Conservation (phyloP, 441 rosid genomes). For the Erodium trifolium region DNA sequence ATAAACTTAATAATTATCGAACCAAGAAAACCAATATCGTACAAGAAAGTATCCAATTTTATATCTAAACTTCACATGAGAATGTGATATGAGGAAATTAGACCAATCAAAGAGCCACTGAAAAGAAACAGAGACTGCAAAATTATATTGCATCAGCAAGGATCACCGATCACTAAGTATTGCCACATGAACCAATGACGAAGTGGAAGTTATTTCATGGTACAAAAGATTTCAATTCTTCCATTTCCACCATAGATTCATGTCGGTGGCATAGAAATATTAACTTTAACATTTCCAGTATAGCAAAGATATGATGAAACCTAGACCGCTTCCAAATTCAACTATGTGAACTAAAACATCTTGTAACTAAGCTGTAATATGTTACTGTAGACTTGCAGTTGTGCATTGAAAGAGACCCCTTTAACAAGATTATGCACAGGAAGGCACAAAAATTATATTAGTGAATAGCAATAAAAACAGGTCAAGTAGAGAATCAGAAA, state of each 20-base stretch:
- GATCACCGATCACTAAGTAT: not conserved
- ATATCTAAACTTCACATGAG: not conserved
- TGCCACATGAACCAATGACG: not conserved
- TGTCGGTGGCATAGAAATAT: not conserved
- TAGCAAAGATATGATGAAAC: not conserved
- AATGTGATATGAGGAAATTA: not conserved
- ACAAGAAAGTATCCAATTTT: not conserved
- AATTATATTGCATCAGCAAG: not conserved
- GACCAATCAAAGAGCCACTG: not conserved
- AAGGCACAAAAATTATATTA: not conserved
- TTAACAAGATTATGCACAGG: conserved; percentile 2
- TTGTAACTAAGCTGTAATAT: not conserved
- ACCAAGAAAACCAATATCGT: conserved; percentile 9
- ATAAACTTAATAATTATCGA: conserved; percentile 6
- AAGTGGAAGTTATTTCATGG: not conserved
- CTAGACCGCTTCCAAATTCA: no score
- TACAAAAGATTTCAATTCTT: not conserved
- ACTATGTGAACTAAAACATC: not conserved
- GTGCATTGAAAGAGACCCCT: not conserved
- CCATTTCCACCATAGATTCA: not conserved
- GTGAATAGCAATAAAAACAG: not conserved
- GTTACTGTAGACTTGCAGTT: not conserved
- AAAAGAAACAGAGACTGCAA: not conserved
- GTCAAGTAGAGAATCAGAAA: not conserved
- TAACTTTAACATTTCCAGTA: not conserved